Evolutionary conservation across 2,329 filamentous ascomycete species (phyloP).

Genomic region (Aspergillus novoparasiticus): DNA sequence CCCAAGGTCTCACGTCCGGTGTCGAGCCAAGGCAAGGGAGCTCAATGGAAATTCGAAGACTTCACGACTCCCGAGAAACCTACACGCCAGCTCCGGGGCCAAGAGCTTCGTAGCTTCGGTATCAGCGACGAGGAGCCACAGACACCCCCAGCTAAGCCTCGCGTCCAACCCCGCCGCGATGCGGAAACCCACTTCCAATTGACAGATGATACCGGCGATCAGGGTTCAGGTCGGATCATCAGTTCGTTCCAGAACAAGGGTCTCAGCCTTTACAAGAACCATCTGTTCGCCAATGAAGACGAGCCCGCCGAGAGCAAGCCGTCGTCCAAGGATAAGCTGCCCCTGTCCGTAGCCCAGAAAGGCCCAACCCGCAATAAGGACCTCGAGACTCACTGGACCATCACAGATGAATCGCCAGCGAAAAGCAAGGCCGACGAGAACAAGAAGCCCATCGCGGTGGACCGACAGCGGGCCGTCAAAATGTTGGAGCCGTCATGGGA

Average conservation of each 20-base stretch:
- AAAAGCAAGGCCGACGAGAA: slow-evolving; percentile 42
- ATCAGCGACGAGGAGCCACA: slow-evolving; percentile 71
- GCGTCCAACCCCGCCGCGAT: slow-evolving; percentile 73
- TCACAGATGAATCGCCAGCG: slow-evolving; percentile 59
- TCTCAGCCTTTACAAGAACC: slow-evolving; percentile 74
- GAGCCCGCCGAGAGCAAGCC: slow-evolving; percentile 14
- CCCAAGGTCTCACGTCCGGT: slow-evolving; percentile 29
- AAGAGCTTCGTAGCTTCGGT: slow-evolving; percentile 73
- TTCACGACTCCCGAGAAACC: slow-evolving; percentile 82
- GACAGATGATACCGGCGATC: slow-evolving; percentile 68
- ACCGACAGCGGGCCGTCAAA: slow-evolving; percentile 70
- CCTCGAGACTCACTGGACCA: slow-evolving; percentile 76
- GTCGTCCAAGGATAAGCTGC: slow-evolving; percentile 32
- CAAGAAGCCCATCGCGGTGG: slow-evolving; percentile 55
- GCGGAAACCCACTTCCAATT: slow-evolving; percentile 83
- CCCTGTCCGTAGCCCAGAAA: slow-evolving; percentile 71
- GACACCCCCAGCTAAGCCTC: slow-evolving; percentile 53
- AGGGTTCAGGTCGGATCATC: slow-evolving; percentile 41
- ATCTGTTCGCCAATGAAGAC: slow-evolving; percentile 66
- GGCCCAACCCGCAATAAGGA: slow-evolving; percentile 72
- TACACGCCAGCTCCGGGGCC: slow-evolving; percentile 62
- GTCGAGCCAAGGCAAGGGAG: slow-evolving; percentile 55
- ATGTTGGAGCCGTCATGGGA: slow-evolving; percentile 68
- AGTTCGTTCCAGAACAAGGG: slow-evolving; percentile 66
- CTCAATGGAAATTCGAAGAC: slow-evolving; percentile 86